Percentiles rank a stretch among this genome's conserved stretches.
These are phyloP conservation scores for Aureobasidium uvarum DNA, from an alignment of 2,329 filamentous ascomycete genomes.

Conservation along the genomic window DNA sequence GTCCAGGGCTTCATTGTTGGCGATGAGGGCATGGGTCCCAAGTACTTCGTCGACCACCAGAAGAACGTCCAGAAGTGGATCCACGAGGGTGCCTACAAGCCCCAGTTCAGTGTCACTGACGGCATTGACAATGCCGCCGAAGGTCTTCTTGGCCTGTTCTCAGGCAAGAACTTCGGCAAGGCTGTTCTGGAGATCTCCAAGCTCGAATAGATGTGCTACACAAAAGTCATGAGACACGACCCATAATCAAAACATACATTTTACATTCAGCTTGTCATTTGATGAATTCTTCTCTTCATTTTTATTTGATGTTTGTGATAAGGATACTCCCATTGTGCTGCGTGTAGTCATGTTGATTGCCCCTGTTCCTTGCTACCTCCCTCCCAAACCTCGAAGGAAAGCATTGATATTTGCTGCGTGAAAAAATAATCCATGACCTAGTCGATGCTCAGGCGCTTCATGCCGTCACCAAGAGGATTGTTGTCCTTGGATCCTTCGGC, in stretches of 20 bases:
- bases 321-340: not conserved
- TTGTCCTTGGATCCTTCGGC: not conserved
- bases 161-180: slow-evolving; percentile 84
- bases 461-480: not conserved
- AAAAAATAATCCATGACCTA: not conserved
- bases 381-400: no score
- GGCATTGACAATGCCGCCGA: slow-evolving; percentile 76
- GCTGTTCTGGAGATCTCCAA: slow-evolving; percentile 66
- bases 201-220: slow-evolving; percentile 13
- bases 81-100: slow-evolving; percentile 70
- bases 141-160: slow-evolving; percentile 70
- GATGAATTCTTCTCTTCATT: no score
- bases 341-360: not conserved
- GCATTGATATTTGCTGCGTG: not conserved
- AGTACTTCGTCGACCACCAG: slow-evolving; percentile 68
- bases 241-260: not conserved
- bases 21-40: slow-evolving; percentile 63
- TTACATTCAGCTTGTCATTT: not conserved
- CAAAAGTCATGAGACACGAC: slow-evolving; percentile 19
- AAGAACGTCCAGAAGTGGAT: slow-evolving; percentile 75
- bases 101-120: slow-evolving; percentile 64
- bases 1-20: slow-evolving; percentile 75
- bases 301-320: not conserved
- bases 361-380: no score
- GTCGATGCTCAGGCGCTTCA: not conserved